Conservation (phyloP, 2,329 filamentous ascomycete genomes). For the Biscogniauxia mediterranea region DNA sequence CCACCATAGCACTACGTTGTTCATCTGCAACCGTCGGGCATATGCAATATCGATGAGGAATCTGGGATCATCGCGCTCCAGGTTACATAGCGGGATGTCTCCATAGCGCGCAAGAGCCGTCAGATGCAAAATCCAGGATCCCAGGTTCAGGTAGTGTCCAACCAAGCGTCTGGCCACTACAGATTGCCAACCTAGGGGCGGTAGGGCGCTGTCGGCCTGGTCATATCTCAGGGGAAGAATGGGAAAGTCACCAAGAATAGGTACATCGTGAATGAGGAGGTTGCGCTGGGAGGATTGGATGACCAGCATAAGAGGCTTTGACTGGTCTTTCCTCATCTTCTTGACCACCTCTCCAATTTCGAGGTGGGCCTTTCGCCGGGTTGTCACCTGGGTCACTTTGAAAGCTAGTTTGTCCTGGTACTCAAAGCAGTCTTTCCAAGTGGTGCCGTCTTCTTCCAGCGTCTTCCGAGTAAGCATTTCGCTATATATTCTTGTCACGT, state of each 20-base stretch:
- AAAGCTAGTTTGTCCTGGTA: conserved; percentile 88
- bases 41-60: conserved; percentile 97
- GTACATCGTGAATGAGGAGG: conserved; percentile 79
- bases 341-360: conserved; percentile 87
- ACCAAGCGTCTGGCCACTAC: conserved; percentile 85
- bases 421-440: conserved; percentile 76
- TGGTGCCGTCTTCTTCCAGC: conserved; percentile 64
- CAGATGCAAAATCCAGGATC: conserved; percentile 86
- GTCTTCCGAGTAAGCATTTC: conserved; percentile 69
- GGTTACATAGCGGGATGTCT: conserved; percentile 90
- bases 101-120: conserved; percentile 87
- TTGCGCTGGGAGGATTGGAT: conserved; percentile 86
- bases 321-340: conserved; percentile 84
- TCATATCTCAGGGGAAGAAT: conserved; percentile 80
- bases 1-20: conserved; percentile 97
- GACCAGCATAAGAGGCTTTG: conserved; percentile 76
- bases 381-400: conserved; percentile 84
- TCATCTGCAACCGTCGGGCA: conserved; percentile 82
- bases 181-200: conserved; percentile 89
- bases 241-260: conserved; percentile 80
- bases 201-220: conserved; percentile 78
- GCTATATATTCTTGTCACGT: conserved; percentile 82
- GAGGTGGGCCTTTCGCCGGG: conserved; percentile 81
- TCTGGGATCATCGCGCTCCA: conserved; percentile 89
- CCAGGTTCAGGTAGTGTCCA: conserved; percentile 87